Conservation (phyloP, 805 yeast genomes). For the Danielia reshetovae region DNA sequence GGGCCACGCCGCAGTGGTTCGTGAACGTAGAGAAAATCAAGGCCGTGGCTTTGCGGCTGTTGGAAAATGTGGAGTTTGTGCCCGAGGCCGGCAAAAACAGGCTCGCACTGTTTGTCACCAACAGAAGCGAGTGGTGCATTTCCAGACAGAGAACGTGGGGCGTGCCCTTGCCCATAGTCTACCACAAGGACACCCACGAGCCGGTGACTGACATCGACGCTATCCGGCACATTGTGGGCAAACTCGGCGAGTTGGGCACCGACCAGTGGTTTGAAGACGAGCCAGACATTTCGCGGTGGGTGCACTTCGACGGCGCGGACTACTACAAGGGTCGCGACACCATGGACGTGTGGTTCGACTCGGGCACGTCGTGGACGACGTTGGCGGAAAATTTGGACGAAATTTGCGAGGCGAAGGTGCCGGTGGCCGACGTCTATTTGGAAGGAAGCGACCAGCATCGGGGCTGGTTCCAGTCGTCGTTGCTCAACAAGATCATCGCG, state of each 20-base stretch:
- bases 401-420: conserved; percentile 20
- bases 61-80: conserved; percentile 60
- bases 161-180: conserved; percentile 90
- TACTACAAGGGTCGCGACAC: conserved; percentile 78
- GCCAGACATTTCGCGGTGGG: conserved; percentile 59
- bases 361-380: conserved; percentile 88
- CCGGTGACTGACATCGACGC: conserved; percentile 57
- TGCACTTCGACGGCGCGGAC: conserved; percentile 41
- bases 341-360: conserved; percentile 99
- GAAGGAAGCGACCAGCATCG: conserved; percentile 99
- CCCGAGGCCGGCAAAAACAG: conserved; percentile 75
- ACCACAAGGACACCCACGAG: conserved; percentile 51
- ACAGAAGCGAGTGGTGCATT: conserved; percentile 95
- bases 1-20: conserved; percentile 98
- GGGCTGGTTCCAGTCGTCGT: conserved; percentile 97
- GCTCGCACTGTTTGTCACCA: conserved; percentile 63
- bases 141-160: conserved; percentile 98
- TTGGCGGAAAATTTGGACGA: conserved; percentile 41
- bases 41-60: conserved; percentile 52
- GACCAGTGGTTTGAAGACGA: conserved; percentile 75
- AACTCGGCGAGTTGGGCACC: conserved; percentile 57
- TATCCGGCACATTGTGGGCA: conserved; percentile 52
- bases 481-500: conserved; percentile 66
- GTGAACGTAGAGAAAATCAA: conserved; percentile 79
- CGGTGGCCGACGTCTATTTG: conserved; percentile 70